These are phyloP conservation scores for Venturia carpophila DNA, from an alignment of 2,329 filamentous ascomycete species.

Conservation along the genomic window DNA sequence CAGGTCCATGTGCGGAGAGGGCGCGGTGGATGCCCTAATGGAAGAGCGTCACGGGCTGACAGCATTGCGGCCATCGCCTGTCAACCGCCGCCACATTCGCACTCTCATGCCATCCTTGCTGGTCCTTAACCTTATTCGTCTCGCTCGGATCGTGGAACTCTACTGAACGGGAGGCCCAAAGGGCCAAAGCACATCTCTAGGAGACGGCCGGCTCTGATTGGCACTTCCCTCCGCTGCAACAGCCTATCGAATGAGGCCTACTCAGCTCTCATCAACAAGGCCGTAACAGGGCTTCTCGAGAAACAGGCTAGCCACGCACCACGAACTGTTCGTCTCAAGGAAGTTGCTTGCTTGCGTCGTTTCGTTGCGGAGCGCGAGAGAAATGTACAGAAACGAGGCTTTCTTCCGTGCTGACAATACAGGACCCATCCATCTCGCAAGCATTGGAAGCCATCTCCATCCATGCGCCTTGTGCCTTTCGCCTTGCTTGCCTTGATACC, in stretches of 20 bases:
- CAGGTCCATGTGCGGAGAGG: slow-evolving; percentile 3
- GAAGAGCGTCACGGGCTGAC: neutral
- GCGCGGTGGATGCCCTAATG: slow-evolving; percentile 4
- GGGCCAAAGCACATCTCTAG: neutral
- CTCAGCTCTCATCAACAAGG: slow-evolving; percentile 8
- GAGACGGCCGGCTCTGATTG: slow-evolving; percentile 2
- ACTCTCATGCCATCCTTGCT: slow-evolving; percentile 10
- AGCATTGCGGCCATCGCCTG: too few relatives aligned
- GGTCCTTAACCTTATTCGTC: slow-evolving; percentile 8
- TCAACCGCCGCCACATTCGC: slow-evolving; percentile 15
- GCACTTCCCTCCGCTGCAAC: slow-evolving; percentile 5
- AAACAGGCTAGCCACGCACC: slow-evolving; percentile 14
- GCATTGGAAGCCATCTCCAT: neutral
- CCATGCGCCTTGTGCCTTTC: slow-evolving; percentile 6
- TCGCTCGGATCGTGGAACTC: slow-evolving; percentile 5
- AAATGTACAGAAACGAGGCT: neutral
- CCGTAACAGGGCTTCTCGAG: slow-evolving; percentile 14
- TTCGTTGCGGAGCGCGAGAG: neutral
- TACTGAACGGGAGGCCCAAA: neutral
- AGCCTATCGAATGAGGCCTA: slow-evolving; percentile 12
- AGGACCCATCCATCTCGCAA: slow-evolving; percentile 9
- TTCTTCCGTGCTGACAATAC: slow-evolving; percentile 15
- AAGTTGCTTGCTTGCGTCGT: slow-evolving; percentile 10
- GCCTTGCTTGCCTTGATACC: slow-evolving; percentile 8
- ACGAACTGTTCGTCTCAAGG: slow-evolving; percentile 13